A percentile compares a stretch with the other conserved stretches of the same genome.
Evolutionary conservation across 371 early-diverging fungal species (phyloP).

Genomic region (Mycotypha africana): DNA sequence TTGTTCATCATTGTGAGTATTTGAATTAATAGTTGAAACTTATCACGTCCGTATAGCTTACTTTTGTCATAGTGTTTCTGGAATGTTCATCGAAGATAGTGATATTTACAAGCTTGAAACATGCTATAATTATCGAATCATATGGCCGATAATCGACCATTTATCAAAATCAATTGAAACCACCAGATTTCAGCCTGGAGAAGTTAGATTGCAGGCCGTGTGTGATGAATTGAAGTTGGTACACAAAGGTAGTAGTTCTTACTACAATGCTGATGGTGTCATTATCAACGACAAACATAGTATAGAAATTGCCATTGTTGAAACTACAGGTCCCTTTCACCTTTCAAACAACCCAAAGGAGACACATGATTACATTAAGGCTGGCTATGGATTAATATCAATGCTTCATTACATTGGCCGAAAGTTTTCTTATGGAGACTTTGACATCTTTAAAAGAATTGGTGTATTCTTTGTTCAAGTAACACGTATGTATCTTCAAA

Average conservation of each 20-base stretch:
- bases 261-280: constrained; percentile 17
- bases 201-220: constrained; percentile 18
- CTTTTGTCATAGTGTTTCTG: constrained; percentile 13
- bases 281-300: constrained; percentile 10
- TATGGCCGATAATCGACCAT: constrained; percentile 16
- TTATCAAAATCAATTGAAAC: constrained; percentile 18
- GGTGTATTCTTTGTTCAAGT: constrained; percentile 14
- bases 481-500: constrained; percentile 18
- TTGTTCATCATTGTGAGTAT: constrained; percentile 13
- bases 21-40: constrained; percentile 8
- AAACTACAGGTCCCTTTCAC: constrained; percentile 15
- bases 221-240: constrained; percentile 17
- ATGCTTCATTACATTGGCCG: constrained; percentile 14
- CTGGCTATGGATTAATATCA: constrained; percentile 16
- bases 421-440: constrained; percentile 10
- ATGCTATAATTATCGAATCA: constrained; percentile 12
- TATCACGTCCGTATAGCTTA: constrained; percentile 10
- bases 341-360: constrained; percentile 14
- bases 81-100: constrained; percentile 15
- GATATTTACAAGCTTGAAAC: constrained; percentile 12
- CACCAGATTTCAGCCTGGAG: constrained; percentile 17
- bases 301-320: constrained; percentile 15
- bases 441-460: constrained; percentile 20
- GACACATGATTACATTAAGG: constrained; percentile 16
- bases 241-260: constrained; percentile 12